These are phyloP conservation scores for Dispira parvispora DNA, from an alignment of 192 early-diverging fungal species.

Conservation along the genomic window DNA sequence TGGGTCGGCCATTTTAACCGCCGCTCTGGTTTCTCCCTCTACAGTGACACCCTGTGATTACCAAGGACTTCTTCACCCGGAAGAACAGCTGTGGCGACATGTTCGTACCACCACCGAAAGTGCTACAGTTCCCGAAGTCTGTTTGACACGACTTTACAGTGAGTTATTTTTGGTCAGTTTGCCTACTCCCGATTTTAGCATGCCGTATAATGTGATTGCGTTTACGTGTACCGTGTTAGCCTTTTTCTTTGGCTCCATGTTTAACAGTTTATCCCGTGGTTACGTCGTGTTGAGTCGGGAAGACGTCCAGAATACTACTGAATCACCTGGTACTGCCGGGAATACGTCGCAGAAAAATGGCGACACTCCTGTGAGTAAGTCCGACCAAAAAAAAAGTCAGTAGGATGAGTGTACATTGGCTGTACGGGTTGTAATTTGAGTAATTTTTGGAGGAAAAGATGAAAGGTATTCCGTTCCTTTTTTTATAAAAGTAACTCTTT, in stretches of 20 bases:
- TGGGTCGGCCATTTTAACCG: slow-evolving; percentile 46
- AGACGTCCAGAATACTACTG: too few species aligned
- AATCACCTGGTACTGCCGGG: too few species aligned
- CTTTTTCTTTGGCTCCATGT: slow-evolving; percentile 88
- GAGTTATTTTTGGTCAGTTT: slow-evolving; percentile 75
- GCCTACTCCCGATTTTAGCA: slow-evolving; percentile 94
- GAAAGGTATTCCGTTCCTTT: too few species aligned
- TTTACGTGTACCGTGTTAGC: slow-evolving; percentile 91
- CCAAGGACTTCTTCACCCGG: neutral
- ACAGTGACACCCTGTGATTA: neutral
- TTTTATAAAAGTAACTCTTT: too few species aligned
- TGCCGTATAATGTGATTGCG: slow-evolving; percentile 99
- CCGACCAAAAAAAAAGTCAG: too few species aligned
- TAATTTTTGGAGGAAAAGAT: too few species aligned
- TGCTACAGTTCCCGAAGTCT: neutral
- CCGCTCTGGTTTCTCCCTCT: neutral
- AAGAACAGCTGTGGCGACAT: slow-evolving; percentile 6
- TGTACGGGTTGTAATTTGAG: too few species aligned
- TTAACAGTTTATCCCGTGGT: slow-evolving; percentile 60
- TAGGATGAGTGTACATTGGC: too few species aligned
- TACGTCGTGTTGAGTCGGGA: slow-evolving; percentile 15
- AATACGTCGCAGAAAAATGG: too few species aligned
- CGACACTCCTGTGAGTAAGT: too few species aligned
- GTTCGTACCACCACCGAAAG: neutral
- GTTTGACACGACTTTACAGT: slow-evolving; percentile 42